Evolutionary conservation across 1,284 basidiomycete genomes (phyloP), one percentile per base, ranked within the genome.

Genomic region (Moesziomyces globuligerus): DNA sequence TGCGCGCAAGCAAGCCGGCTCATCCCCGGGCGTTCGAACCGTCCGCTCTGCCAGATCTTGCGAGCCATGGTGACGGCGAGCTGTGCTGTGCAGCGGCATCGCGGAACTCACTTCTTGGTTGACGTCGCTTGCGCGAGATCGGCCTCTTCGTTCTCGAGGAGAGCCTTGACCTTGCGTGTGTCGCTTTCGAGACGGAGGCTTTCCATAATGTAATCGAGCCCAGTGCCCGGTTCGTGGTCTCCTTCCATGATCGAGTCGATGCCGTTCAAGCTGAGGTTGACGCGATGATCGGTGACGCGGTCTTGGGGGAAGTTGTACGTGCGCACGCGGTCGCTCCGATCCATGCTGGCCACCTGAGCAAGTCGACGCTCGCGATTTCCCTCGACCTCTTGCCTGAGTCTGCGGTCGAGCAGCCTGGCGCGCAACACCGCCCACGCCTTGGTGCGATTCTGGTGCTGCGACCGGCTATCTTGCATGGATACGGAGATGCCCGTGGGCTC

Each of bases 391-490:
- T 74, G 60, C 34, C 71, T 67, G 48, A 81, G 50, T 18, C 60
- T 72, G 15, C 70, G 62, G 43, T 82, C 80, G 17, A 77, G 47
- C 41, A 82, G 57, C 23, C 80, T 48, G 9, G 78, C 80, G 4
- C 79, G 64, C 32, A 82, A 53, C 18, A 82, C 65, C 3, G 64
- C 73, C 78, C 80, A 82, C 18, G 80, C 80, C 44, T 79, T 78
- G 29, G 74, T 61, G 3, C 79, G 78, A 38, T 82, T 82, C 56
- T 92, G 91, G 81, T 98, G 95, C 81, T 98, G 95, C 78, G 91
- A 93, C 9, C 96, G 88, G 68, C 94, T 94, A 76, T 99, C 95
- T 84, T 98, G 96, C 93, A 98, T 98, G 4, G 93, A 94, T 9
- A 98, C 96, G 0, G 90, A 91, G 54, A 98, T 91, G 0, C 94